phyloP scores from a whole-genome alignment of 805 yeast species.

The Zygosaccharomyces kombuchaensis region DNA sequence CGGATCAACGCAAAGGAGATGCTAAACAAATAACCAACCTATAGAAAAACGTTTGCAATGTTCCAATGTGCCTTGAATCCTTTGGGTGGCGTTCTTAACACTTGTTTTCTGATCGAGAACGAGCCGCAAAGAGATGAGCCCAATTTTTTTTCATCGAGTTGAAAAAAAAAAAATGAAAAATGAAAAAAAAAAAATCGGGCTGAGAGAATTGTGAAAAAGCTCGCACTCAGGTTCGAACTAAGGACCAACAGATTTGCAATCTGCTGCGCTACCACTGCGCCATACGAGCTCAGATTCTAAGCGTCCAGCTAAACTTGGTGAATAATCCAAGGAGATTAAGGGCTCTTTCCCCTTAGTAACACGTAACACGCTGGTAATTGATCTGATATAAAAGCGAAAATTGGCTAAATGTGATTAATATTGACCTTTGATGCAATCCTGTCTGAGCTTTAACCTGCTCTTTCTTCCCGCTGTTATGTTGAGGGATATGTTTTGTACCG shows the following conservation, averaged over 20 bases:
- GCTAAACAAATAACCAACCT: not conserved
- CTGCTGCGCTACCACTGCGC: slow-evolving; percentile 99
- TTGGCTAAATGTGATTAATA: too few relatives aligned
- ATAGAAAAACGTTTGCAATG: not conserved
- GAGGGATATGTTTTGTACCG: slow-evolving; percentile 5
- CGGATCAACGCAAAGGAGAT: not conserved
- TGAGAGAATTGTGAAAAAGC: slow-evolving; percentile 39
- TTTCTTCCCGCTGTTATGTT: not conserved
- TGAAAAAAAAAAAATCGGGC: not conserved
- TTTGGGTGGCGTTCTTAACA: not conserved
- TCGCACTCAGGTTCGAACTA: slow-evolving; percentile 93
- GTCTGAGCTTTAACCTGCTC: not conserved
- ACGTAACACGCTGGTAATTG: too few relatives aligned
- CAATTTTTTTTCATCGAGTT: not conserved
- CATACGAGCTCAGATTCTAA: slow-evolving; percentile 50
- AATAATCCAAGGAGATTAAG: not conserved
- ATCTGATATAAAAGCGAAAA: too few relatives aligned
- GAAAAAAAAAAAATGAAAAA: not conserved
- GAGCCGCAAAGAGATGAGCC: not conserved
- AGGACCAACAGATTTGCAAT: slow-evolving; percentile 99
- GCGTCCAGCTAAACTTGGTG: not conserved
- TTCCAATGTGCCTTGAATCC: not conserved
- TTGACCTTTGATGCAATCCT: too few relatives aligned
- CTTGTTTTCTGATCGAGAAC: slow-evolving; percentile 1
- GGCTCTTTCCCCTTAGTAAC: too few relatives aligned